phyloP scores from a whole-genome alignment of 306 rosid genomes.

The Calophaca sinica region DNA sequence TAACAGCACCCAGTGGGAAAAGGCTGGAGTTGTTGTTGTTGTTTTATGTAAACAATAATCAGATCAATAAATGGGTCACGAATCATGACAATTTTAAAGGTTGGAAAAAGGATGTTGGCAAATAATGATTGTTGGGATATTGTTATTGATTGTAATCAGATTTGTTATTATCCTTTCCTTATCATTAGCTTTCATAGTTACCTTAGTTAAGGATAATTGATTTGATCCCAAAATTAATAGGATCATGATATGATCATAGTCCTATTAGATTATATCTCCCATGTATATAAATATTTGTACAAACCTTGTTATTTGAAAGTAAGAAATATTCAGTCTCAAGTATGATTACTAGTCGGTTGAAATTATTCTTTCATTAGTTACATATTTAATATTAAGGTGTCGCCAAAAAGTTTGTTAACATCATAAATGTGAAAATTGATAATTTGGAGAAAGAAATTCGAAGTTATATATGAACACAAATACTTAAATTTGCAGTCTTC shows the following conservation, averaged over 20 bases:
- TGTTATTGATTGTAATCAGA: too few relatives aligned
- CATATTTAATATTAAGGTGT: slow-evolving; percentile 17
- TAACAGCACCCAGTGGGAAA: slow-evolving; percentile 8
- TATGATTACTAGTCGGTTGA: neutral
- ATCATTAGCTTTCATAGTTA: too few relatives aligned
- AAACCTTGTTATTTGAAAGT: too few relatives aligned
- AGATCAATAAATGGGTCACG: slow-evolving; percentile 1
- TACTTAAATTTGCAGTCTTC: slow-evolving; percentile 21
- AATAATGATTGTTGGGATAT: neutral
- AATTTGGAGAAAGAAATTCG: too few relatives aligned
- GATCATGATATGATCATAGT: too few relatives aligned
- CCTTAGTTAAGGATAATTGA: too few relatives aligned
- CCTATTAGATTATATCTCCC: too few relatives aligned
- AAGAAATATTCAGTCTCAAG: too few relatives aligned
- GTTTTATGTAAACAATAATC: neutral
- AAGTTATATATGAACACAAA: neutral
- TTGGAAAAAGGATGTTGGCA: slow-evolving; percentile 28
- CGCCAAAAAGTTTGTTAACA: neutral
- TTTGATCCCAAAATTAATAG: too few relatives aligned
- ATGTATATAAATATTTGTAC: too few relatives aligned
- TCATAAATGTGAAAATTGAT: too few relatives aligned
- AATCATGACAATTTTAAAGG: slow-evolving; percentile 28
- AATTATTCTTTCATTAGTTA: slow-evolving; percentile 28
- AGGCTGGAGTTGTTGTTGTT: neutral
- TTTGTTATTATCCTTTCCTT: too few relatives aligned